phyloP scores from a whole-genome alignment of 176 grass and related monocot species.

The Oryza glaberrima region DNA sequence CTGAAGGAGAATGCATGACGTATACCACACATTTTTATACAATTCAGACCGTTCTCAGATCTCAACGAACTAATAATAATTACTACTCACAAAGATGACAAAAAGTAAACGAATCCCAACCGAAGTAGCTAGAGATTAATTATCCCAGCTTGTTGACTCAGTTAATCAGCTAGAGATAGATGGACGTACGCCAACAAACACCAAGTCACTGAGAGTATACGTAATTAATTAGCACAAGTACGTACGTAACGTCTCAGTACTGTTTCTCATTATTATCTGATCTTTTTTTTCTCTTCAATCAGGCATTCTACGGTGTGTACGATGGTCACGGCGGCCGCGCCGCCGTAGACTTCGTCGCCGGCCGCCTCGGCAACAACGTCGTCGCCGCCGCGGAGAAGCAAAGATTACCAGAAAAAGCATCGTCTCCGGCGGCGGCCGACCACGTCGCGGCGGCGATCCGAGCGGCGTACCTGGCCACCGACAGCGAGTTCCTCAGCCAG shows the following conservation, averaged over 20 bases:
- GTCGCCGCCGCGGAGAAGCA: conserved; percentile 42
- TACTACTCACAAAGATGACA: not conserved
- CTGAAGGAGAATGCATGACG: not conserved
- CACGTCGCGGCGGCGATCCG: conserved; percentile 55
- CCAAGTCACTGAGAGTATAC: not conserved
- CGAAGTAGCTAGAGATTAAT: not conserved
- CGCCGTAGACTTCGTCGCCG: conserved; percentile 75
- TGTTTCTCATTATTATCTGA: not conserved
- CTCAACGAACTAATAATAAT: not conserved
- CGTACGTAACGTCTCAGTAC: not conserved
- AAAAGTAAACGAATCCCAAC: not conserved
- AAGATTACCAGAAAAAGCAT: not conserved
- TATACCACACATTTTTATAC: not conserved
- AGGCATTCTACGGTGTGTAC: conserved; percentile 86
- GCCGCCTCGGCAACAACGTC: conserved; percentile 65
- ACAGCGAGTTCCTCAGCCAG: conserved; percentile 65
- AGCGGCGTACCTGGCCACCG: conserved; percentile 69
- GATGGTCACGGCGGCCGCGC: conserved; percentile 82
- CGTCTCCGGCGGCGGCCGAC: not conserved
- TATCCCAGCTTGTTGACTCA: not conserved
- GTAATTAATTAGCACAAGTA: not conserved
- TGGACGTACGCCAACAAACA: not conserved
- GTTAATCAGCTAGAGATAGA: not conserved
- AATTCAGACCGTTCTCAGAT: not conserved
- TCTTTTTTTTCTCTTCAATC: not conserved